A percentile compares a stretch with the other conserved stretches of the same genome.
Evolutionary conservation across 106 monocot species (phyloP).

Genomic region (Dendrobium catenatum): DNA sequence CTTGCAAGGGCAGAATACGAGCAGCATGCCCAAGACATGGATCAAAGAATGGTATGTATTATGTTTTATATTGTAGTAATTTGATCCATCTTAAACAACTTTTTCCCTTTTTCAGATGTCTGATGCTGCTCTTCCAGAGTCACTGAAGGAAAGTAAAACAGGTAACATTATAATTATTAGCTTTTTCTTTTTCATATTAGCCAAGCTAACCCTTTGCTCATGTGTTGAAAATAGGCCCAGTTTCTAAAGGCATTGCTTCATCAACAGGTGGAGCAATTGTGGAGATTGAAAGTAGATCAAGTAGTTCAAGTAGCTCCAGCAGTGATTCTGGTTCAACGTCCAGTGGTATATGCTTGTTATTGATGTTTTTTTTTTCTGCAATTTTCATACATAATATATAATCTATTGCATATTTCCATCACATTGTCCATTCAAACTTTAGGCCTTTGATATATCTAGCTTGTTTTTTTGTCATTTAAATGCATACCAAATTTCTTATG

Average conservation of each 20-base stretch:
- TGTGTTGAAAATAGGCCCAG: conserved; percentile 6
- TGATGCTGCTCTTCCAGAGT: conserved; percentile 2
- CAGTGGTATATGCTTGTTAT: conserved; percentile 29
- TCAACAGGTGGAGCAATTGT: conserved; percentile 23
- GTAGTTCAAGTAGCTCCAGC: conserved; percentile 59
- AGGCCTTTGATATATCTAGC: background rate
- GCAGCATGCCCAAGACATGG: conserved; percentile 12
- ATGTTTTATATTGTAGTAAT: background rate
- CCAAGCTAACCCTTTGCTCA: background rate
- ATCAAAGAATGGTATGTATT: conserved; percentile 26
- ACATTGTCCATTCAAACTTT: background rate
- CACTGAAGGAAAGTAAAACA: background rate
- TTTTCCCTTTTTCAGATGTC: background rate
- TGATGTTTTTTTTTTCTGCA: background rate
- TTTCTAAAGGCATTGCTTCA: conserved; percentile 27
- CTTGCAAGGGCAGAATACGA: conserved; percentile 16
- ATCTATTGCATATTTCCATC: background rate
- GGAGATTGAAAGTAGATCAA: conserved; percentile 41
- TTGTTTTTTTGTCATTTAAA: background rate
- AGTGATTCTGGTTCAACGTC: conserved; percentile 68
- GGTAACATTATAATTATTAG: background rate
- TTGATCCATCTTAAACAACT: background rate
- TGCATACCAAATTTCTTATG: no score
- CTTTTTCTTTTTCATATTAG: background rate
- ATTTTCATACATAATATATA: background rate